These are phyloP conservation scores for Naganishia albida DNA, from an alignment of 1,284 basidiomycete species.

Conservation along the genomic window DNA sequence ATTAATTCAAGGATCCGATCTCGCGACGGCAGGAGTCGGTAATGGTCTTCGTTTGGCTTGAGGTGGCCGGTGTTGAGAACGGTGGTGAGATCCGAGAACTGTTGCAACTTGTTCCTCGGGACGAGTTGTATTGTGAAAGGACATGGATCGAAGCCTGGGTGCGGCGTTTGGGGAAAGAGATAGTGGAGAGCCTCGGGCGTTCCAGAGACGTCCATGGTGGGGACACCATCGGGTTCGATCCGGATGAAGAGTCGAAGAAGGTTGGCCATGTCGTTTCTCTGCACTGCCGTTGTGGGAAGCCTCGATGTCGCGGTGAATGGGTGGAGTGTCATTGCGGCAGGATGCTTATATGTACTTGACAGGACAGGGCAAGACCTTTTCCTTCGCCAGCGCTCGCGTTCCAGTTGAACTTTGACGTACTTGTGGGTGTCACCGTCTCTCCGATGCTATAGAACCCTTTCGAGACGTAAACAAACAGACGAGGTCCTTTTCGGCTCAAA, in stretches of 20 bases:
- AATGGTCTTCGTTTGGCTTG: constrained; percentile 25
- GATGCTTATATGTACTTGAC: not conserved
- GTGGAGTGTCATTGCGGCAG: not conserved
- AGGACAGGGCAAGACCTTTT: too few relatives aligned
- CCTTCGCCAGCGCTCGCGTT: too few relatives aligned
- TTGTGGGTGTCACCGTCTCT: too few relatives aligned
- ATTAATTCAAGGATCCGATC: not conserved
- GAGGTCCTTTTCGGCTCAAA: too few relatives aligned
- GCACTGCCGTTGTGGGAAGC: not conserved
- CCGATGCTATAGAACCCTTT: too few relatives aligned
- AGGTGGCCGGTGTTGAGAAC: constrained; percentile 21
- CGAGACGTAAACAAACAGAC: too few relatives aligned
- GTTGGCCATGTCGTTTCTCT: constrained; percentile 7
- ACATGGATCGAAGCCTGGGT: constrained; percentile 11
- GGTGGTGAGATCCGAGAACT: constrained; percentile 7
- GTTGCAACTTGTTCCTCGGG: constrained; percentile 12
- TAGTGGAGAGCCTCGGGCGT: constrained; percentile 2
- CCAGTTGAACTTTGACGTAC: too few relatives aligned
- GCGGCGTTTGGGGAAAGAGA: constrained; percentile 12
- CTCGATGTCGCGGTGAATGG: not conserved
- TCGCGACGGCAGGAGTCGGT: constrained; percentile 1
- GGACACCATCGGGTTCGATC: constrained; percentile 5
- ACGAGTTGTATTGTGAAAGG: constrained; percentile 11
- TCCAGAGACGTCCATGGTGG: constrained; percentile 18
- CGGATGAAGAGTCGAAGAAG: constrained; percentile 17